These are phyloP conservation scores for Cercophora newfieldiana DNA, from an alignment of 495 filamentous ascomycete species.

Conservation along the genomic window DNA sequence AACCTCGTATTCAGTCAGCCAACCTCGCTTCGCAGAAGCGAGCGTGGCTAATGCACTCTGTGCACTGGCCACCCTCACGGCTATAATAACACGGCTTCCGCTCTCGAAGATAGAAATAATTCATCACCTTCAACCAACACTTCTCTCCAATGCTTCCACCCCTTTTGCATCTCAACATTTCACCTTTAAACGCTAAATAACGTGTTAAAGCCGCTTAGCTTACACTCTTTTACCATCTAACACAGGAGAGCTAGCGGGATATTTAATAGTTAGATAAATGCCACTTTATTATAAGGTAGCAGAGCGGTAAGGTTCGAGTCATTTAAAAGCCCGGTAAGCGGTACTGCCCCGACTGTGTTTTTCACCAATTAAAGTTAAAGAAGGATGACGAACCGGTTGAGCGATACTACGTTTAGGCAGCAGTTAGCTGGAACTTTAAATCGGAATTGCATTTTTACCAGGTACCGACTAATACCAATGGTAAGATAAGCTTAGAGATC, in stretches of 20 bases:
- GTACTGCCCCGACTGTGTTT: not conserved
- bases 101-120: too few relatives aligned
- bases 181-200: not conserved
- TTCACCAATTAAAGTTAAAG: not conserved
- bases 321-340: not conserved
- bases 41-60: too few relatives aligned
- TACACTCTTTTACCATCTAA: not conserved
- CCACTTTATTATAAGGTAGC: not conserved
- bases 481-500: not conserved
- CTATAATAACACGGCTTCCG: too few relatives aligned
- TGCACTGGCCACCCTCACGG: too few relatives aligned
- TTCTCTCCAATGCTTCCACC: too few relatives aligned
- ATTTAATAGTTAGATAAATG: not conserved
- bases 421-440: not conserved
- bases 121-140: too few relatives aligned
- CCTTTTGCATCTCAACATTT: too few relatives aligned
- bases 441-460: not conserved
- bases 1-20: too few relatives aligned
- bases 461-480: not conserved
- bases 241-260: not conserved
- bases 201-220: not conserved
- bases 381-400: not conserved
- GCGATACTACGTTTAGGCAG: not conserved
- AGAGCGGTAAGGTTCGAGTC: not conserved
- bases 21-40: too few relatives aligned